These are phyloP conservation scores for Penicillium sp. DNA, from an alignment of 2,329 filamentous ascomycete genomes.

Conservation along the genomic window DNA sequence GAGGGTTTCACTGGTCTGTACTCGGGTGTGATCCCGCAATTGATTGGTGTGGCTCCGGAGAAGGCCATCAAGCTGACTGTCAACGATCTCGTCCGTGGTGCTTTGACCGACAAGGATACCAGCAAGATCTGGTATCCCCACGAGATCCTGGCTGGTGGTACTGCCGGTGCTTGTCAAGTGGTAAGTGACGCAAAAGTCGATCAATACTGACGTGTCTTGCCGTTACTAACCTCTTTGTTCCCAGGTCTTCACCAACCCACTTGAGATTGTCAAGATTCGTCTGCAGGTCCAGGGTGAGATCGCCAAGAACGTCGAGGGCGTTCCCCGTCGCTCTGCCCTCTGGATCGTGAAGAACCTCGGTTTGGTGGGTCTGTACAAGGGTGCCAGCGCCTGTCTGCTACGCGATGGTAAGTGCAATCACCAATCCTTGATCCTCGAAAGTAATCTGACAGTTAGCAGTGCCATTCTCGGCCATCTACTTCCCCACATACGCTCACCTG, in stretches of 20 bases:
- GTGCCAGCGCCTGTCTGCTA: constrained; percentile 87
- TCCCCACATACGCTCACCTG: constrained; percentile 92
- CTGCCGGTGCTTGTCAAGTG: constrained; percentile 92
- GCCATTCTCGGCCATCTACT: constrained; percentile 98
- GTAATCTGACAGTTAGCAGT: constrained; percentile 50
- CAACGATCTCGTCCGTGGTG: constrained; percentile 84
- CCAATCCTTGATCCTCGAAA: constrained; percentile 14
- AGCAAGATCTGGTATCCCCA: constrained; percentile 69
- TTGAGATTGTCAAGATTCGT: constrained; percentile 99
- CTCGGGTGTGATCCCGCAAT: constrained; percentile 89
- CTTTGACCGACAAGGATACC: constrained; percentile 71
- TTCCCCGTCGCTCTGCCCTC: constrained; percentile 87
- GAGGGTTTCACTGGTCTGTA: constrained; percentile 90
- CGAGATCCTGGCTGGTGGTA: constrained; percentile 85
- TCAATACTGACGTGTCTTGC: constrained; percentile 2
- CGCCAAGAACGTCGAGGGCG: constrained; percentile 78
- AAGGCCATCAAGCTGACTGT: constrained; percentile 99
- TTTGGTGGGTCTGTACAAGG: constrained; percentile 94
- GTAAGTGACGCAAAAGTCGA: constrained; percentile 55
- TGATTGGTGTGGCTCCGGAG: constrained; percentile 97
- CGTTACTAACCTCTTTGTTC: constrained; percentile 5
- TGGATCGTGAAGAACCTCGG: constrained; percentile 98
- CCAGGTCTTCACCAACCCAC: constrained; percentile 92
- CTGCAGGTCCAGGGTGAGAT: constrained; percentile 97
- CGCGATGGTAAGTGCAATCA: constrained; percentile 63